Evolutionary conservation across 1,284 basidiomycete genomes (phyloP).

Genomic region (Ceratobasidium sp.): DNA sequence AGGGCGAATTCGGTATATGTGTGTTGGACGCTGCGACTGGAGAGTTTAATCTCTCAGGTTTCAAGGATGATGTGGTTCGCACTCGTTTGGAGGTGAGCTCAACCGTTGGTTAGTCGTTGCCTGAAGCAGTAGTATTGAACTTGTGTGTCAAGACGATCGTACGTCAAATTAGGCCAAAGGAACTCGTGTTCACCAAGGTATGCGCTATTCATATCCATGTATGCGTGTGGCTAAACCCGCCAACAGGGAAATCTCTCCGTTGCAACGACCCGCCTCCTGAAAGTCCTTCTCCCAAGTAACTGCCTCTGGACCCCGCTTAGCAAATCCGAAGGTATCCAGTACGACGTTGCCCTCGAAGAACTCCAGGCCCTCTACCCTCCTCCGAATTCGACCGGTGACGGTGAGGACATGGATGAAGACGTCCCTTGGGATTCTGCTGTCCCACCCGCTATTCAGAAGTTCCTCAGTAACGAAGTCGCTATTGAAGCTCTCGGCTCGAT

Average conservation of each 20-base stretch:
- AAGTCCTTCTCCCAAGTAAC: conserved; percentile 79
- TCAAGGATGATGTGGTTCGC: conserved; percentile 92
- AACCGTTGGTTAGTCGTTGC: background rate
- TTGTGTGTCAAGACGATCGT: conserved; percentile 77
- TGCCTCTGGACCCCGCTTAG: conserved; percentile 92
- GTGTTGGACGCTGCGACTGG: conserved; percentile 97
- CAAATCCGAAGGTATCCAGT: conserved; percentile 83
- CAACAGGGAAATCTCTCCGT: conserved; percentile 84
- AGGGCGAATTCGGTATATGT: conserved; percentile 86
- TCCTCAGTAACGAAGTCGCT: conserved; percentile 75
- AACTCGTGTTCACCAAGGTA: conserved; percentile 93
- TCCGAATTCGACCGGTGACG: conserved; percentile 46
- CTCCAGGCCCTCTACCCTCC: conserved; percentile 76
- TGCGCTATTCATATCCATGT: conserved; percentile 47
- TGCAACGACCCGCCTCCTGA: conserved; percentile 83
- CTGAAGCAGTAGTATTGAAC: background rate
- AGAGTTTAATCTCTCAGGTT: conserved; percentile 92
- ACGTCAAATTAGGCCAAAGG: conserved; percentile 93
- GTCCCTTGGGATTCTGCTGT: conserved; percentile 63
- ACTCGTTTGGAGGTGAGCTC: conserved; percentile 79
- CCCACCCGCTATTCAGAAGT: conserved; percentile 79
- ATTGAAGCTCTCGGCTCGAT: conserved; percentile 90
- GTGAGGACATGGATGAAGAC: conserved; percentile 63
- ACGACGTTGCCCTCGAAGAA: conserved; percentile 78
- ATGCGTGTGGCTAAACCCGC: conserved; percentile 20